Evolutionary conservation across 495 filamentous ascomycete species (phyloP).

Genomic region (Aspergillus olivimuriae): DNA sequence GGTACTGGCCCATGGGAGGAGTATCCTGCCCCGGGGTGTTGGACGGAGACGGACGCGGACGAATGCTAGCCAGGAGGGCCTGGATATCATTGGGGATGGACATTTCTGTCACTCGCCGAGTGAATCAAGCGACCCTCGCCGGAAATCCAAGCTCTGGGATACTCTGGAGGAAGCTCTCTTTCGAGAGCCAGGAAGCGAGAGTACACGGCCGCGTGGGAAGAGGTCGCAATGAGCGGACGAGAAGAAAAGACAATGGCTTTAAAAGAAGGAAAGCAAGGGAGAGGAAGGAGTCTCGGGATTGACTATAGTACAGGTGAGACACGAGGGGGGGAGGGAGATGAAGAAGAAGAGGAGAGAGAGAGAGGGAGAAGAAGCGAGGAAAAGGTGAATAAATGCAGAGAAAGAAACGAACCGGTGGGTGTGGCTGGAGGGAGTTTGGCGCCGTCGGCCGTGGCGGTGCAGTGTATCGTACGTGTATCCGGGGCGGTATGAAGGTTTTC

Average conservation of each 20-base stretch:
- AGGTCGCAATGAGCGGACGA: neutral
- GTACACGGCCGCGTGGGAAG: conserved; percentile 9
- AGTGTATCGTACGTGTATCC: no score
- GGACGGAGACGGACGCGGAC: conserved; percentile 35
- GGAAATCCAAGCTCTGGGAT: conserved; percentile 21
- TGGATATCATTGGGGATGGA: conserved; percentile 45
- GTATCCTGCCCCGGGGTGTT: conserved; percentile 31
- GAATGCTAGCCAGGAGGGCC: conserved; percentile 42
- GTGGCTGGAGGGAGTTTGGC: conserved; percentile 12
- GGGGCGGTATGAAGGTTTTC: no score
- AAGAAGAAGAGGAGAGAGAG: conserved; percentile 19
- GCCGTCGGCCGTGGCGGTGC: neutral
- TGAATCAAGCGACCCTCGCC: conserved; percentile 24
- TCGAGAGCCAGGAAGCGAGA: conserved; percentile 24
- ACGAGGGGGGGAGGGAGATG: conserved; percentile 23
- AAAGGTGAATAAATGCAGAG: conserved; percentile 6
- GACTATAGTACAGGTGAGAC: conserved; percentile 20
- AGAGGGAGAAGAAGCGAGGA: conserved; percentile 19
- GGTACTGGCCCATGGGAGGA: conserved; percentile 26
- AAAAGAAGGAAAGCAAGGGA: conserved; percentile 1
- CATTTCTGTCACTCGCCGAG: conserved; percentile 44
- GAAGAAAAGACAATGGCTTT: conserved; percentile 8
- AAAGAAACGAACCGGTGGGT: conserved; percentile 3
- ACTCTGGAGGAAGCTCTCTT: conserved; percentile 28
- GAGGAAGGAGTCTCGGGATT: no score